A percentile compares a stretch with the other conserved stretches of the same genome.
Conservation (phyloP, 208 protist genomes). For the Sergeia podlipaevii region DNA sequence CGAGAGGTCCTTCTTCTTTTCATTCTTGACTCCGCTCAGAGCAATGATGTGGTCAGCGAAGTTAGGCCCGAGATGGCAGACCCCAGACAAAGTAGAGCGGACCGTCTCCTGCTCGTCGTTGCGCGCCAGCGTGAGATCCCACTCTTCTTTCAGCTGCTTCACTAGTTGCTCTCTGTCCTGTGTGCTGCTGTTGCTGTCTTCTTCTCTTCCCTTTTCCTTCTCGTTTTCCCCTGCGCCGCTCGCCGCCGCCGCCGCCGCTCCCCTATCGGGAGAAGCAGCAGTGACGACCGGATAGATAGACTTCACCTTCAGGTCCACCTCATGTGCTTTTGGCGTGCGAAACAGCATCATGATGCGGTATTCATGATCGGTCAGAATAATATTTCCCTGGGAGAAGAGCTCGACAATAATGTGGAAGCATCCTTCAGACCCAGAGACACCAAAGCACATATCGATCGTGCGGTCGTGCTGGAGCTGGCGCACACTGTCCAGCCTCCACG, state of each 20-base stretch:
- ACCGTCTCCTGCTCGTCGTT: conserved; percentile 40
- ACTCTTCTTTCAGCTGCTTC: conserved; percentile 30
- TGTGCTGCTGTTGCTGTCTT: conserved; percentile 11
- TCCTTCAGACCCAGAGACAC: conserved; percentile 47
- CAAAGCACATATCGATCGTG: conserved; percentile 95
- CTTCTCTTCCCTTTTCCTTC: neutral
- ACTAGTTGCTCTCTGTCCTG: conserved; percentile 12
- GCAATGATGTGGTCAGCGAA: conserved; percentile 74
- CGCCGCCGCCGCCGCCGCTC: too few species aligned
- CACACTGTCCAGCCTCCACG: conserved; percentile 90
- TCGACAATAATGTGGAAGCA: conserved; percentile 88
- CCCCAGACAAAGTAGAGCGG: conserved; percentile 43
- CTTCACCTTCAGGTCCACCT: conserved; percentile 59
- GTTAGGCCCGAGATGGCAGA: conserved; percentile 65
- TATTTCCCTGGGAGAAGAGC: conserved; percentile 94
- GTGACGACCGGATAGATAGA: conserved; percentile 59
- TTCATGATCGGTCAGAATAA: conserved; percentile 93
- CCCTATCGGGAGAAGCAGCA: neutral
- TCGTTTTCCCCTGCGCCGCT: neutral
- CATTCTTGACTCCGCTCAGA: conserved; percentile 24
- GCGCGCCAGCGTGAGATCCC: conserved; percentile 38
- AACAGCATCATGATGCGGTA: conserved; percentile 94
- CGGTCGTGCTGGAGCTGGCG: conserved; percentile 95
- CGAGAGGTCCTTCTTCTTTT: conserved; percentile 29
- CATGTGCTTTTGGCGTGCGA: conserved; percentile 87